Conservation (phyloP, 257 asterid species). For the Apocynum venetum region DNA sequence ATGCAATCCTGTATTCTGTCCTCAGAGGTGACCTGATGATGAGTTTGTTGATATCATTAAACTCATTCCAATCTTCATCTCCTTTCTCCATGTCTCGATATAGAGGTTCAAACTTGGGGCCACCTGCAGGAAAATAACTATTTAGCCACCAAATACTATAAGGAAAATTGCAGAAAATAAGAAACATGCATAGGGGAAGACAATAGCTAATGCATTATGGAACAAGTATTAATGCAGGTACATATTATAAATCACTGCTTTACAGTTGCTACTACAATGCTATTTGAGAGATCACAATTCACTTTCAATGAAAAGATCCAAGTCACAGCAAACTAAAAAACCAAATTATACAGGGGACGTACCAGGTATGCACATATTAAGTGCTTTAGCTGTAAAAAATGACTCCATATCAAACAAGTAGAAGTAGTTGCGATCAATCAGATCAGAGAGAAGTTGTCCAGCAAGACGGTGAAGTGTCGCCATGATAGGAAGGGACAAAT, state of each 20-base stretch:
- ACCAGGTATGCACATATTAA: slow-evolving; percentile 99
- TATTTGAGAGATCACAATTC: not conserved
- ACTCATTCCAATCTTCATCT: slow-evolving; percentile 99
- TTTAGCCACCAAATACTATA: not conserved
- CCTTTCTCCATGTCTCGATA: slow-evolving; percentile 99
- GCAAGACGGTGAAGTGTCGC: slow-evolving; percentile 97
- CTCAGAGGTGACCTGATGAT: slow-evolving; percentile 96
- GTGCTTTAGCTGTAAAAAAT: slow-evolving; percentile 91
- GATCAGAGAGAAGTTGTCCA: slow-evolving; percentile 93
- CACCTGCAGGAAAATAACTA: slow-evolving; percentile 52
- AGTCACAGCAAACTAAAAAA: not conserved
- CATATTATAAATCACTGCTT: not conserved
- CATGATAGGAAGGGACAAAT: slow-evolving; percentile 95
- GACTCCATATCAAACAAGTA: slow-evolving; percentile 99
- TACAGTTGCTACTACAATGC: not conserved
- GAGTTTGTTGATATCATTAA: slow-evolving; percentile 92
- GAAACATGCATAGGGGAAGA: not conserved
- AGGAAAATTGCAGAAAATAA: not conserved
- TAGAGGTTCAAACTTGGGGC: slow-evolving; percentile 97
- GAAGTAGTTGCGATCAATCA: slow-evolving; percentile 87
- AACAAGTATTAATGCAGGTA: not conserved
- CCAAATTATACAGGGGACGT: slow-evolving; percentile 4
- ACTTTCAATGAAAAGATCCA: not conserved
- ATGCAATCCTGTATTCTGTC: slow-evolving; percentile 97
- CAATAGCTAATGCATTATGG: not conserved